A percentile compares a stretch with the other conserved stretches of the same genome.
These are phyloP conservation scores for Fomitopsis serialis DNA, from an alignment of 768 basidiomycete species.

Conservation along the genomic window DNA sequence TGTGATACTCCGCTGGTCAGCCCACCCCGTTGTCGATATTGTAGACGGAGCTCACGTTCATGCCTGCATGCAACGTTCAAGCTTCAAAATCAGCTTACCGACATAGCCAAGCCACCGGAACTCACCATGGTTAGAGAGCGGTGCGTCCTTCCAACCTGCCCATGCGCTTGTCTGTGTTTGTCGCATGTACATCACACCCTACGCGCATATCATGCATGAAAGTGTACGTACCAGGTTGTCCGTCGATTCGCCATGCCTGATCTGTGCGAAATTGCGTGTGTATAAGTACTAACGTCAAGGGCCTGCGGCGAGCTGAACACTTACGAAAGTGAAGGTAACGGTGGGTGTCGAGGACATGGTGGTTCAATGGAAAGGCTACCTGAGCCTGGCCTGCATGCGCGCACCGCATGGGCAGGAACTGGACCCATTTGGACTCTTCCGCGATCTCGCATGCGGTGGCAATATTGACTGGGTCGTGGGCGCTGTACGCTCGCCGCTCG, in stretches of 20 bases:
- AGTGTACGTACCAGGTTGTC: constrained; percentile 58
- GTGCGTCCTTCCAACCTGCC: constrained; percentile 75
- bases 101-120: not conserved
- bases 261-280: constrained; percentile 28
- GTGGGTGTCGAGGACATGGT: constrained; percentile 11
- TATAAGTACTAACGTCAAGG: too few relatives aligned
- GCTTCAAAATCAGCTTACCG: too few relatives aligned
- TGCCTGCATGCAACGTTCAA: too few relatives aligned
- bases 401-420: too few relatives aligned
- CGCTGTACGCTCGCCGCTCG: too few relatives aligned
- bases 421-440: too few relatives aligned
- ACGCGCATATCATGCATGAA: not conserved
- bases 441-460: too few relatives aligned
- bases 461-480: too few relatives aligned
- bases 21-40: not conserved
- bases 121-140: constrained; percentile 70
- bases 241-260: constrained; percentile 73
- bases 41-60: constrained; percentile 33
- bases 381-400: too few relatives aligned
- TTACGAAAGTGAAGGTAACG: constrained; percentile 24
- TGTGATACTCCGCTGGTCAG: constrained; percentile 4
- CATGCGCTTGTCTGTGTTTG: constrained; percentile 43
- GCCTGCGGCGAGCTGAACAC: too few relatives aligned
- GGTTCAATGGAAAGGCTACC: not conserved
- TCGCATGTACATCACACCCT: not conserved